Conservation (phyloP, 768 basidiomycete species). For the Auriscalpium microsporum region DNA sequence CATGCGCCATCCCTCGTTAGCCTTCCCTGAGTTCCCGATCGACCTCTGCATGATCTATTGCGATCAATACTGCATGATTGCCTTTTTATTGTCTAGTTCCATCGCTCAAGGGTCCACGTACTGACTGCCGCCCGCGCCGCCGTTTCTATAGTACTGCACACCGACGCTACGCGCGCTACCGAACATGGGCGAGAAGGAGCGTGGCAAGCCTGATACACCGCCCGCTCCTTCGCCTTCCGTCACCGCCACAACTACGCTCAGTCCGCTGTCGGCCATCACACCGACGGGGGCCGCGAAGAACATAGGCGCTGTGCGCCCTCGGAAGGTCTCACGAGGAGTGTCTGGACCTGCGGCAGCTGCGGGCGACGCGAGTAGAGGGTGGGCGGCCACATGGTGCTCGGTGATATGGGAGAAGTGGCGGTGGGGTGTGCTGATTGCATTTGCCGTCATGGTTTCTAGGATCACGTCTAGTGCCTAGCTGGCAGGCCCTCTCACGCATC, state of each 20-base stretch:
- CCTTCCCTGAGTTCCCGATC: background rate
- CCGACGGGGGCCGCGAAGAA: constrained; percentile 10
- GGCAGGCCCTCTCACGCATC: background rate
- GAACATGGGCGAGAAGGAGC: constrained; percentile 85
- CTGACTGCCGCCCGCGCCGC: constrained; percentile 14
- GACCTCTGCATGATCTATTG: background rate
- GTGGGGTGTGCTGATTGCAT: constrained; percentile 68
- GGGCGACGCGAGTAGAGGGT: constrained; percentile 31
- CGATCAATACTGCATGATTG: background rate
- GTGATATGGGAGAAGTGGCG: constrained; percentile 80
- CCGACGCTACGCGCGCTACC: constrained; percentile 65
- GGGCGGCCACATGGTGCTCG: constrained; percentile 54
- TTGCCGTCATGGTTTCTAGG: constrained; percentile 72
- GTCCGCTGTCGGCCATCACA: constrained; percentile 18
- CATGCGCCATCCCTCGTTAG: background rate
- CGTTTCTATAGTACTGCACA: constrained; percentile 52
- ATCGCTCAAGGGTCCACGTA: background rate
- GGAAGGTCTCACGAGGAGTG: constrained; percentile 7
- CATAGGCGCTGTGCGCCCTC: constrained; percentile 7
- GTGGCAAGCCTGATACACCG: constrained; percentile 37
- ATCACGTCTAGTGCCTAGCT: constrained; percentile 41
- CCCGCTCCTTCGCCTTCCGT: constrained; percentile 10
- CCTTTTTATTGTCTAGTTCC: background rate
- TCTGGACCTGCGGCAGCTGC: constrained; percentile 13
- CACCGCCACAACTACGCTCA: constrained; percentile 7